Conservation (phyloP, 2,329 filamentous ascomycete genomes). For the Aspergillus puulaauensis region DNA sequence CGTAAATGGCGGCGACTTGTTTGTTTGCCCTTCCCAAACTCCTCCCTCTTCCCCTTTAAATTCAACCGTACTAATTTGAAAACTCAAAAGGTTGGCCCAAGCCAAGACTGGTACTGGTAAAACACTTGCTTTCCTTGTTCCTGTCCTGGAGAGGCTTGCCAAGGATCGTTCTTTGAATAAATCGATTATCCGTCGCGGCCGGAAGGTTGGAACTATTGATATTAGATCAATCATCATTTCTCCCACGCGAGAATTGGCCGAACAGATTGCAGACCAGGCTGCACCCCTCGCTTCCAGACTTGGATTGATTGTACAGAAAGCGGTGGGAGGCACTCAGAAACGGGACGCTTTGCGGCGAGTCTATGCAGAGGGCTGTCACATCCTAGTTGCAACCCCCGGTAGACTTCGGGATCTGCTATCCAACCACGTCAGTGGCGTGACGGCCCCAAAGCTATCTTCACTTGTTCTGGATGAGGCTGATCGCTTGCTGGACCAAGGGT, state of each 20-base stretch:
- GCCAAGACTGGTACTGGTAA: slow-evolving; percentile 97
- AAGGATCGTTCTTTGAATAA: slow-evolving; percentile 59
- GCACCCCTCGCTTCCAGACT: slow-evolving; percentile 64
- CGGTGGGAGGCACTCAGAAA: slow-evolving; percentile 92
- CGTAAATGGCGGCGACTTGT: slow-evolving; percentile 80
- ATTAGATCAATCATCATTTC: slow-evolving; percentile 63
- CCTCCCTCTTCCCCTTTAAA: background rate
- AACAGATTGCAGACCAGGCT: slow-evolving; percentile 71
- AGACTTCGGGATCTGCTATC: slow-evolving; percentile 78
- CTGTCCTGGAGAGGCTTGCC: slow-evolving; percentile 78
- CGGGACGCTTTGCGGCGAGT: slow-evolving; percentile 64
- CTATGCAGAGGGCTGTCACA: slow-evolving; percentile 74
- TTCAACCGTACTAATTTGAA: slow-evolving; percentile 19
- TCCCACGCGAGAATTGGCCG: slow-evolving; percentile 62
- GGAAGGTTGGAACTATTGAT: slow-evolving; percentile 37
- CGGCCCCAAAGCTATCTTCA: slow-evolving; percentile 60
- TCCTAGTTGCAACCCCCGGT: slow-evolving; percentile 88
- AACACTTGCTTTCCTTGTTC: slow-evolving; percentile 88
- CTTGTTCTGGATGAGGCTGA: slow-evolving; percentile 68
- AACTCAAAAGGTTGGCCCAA: slow-evolving; percentile 69
- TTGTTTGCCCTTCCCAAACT: slow-evolving; percentile 37
- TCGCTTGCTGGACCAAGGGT: slow-evolving; percentile 66
- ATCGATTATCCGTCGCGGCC: background rate
- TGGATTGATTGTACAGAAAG: slow-evolving; percentile 68
- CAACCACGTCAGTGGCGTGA: slow-evolving; percentile 63